Percentiles rank a stretch among this genome's conserved stretches.
phyloP scores from a whole-genome alignment of 2,329 filamentous ascomycete genomes.

The Fusarium austroafricanum region DNA sequence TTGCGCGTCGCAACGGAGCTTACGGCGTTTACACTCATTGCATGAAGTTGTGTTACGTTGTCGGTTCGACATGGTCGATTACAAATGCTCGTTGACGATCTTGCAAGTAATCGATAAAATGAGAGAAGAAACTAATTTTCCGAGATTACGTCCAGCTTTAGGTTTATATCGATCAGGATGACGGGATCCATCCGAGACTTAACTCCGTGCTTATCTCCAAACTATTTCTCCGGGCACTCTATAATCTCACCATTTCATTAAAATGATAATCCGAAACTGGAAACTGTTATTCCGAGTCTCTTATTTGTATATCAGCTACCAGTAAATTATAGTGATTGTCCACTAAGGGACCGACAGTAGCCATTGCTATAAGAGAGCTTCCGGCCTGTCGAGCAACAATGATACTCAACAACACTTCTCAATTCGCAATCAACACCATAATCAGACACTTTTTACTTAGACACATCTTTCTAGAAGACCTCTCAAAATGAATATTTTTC shows the following conservation, averaged over 20 bases:
- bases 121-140: not conserved
- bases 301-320: not conserved
- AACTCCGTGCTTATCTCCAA: slow-evolving; percentile 1
- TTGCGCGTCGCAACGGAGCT: not conserved
- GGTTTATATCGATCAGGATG: not conserved
- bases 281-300: not conserved
- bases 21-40: not conserved
- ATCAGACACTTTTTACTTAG: not conserved
- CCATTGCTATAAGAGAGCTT: not conserved
- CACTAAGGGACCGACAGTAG: not conserved
- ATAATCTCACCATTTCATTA: not conserved
- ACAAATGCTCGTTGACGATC: not conserved
- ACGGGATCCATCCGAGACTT: not conserved
- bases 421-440: not conserved
- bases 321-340: not conserved
- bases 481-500: not conserved
- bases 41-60: not conserved
- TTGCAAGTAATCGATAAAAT: not conserved
- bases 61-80: not conserved
- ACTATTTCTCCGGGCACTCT: not conserved
- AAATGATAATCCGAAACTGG: not conserved
- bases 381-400: not conserved
- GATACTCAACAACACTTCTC: not conserved
- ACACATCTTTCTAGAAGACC: not conserved
- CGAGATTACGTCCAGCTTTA: not conserved